Evolutionary conservation across 345 rosid species (phyloP).

Genomic region (Durio zibethinus): DNA sequence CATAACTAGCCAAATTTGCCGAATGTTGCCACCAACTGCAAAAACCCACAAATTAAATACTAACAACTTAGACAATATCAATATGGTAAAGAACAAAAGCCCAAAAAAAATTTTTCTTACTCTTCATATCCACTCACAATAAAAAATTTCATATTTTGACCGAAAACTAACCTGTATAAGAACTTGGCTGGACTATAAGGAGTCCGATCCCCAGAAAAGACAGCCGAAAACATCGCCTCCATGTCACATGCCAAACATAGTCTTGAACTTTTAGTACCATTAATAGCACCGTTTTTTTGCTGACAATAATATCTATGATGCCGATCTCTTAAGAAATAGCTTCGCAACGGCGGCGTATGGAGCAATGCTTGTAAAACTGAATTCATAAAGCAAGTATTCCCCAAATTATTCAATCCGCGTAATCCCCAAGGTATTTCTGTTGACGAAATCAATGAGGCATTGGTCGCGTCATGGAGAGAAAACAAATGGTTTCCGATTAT

Average conservation of each 20-base stretch:
- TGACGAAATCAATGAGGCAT: neutral
- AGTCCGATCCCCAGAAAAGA: conserved; percentile 51
- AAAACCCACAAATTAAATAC: neutral
- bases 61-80: neutral
- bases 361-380: conserved; percentile 65
- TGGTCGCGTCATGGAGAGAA: conserved; percentile 16
- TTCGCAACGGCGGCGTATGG: conserved; percentile 53
- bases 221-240: conserved; percentile 49
- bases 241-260: conserved; percentile 57
- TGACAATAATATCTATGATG: conserved; percentile 49
- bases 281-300: conserved; percentile 23
- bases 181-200: conserved; percentile 67
- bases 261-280: conserved; percentile 12
- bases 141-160: neutral
- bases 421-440: conserved; percentile 39
- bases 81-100: too few relatives aligned
- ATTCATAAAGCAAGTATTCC: conserved; percentile 65
- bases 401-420: conserved; percentile 56
- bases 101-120: neutral
- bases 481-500: conserved; percentile 26
- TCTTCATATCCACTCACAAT: neutral
- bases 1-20: conserved; percentile 57
- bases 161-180: conserved; percentile 43
- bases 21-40: conserved; percentile 76
- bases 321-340: conserved; percentile 54